Conservation (phyloP, 116 monocot genomes). For the Trichopus zeylanicus region DNA sequence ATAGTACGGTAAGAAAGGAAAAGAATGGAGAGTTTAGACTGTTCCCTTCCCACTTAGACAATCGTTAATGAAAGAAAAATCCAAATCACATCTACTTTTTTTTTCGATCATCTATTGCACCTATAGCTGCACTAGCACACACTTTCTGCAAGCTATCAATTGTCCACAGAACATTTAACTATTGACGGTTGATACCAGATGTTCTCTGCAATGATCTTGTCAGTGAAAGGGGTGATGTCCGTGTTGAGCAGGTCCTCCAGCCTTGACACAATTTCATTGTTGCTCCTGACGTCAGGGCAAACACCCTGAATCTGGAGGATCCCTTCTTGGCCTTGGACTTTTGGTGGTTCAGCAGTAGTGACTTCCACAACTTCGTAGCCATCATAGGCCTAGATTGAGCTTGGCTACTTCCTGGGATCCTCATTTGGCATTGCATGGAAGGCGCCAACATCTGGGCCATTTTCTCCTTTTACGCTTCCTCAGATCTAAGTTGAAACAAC, state of each 20-base stretch:
- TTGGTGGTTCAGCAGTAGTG: constrained; percentile 29
- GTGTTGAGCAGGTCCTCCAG: constrained; percentile 66
- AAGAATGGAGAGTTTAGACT: too few species aligned
- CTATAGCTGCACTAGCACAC: too few species aligned
- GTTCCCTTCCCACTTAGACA: too few species aligned
- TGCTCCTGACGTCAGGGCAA: constrained; percentile 21
- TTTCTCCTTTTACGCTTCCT: constrained; percentile 3
- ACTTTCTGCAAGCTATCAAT: too few species aligned
- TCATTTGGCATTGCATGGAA: constrained; percentile 45
- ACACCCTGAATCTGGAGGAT: constrained; percentile 21
- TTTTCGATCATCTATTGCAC: too few species aligned
- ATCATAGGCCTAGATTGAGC: constrained; percentile 9
- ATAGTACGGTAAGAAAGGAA: too few species aligned
- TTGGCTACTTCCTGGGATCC: constrained; percentile 17
- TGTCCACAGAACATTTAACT: too few species aligned
- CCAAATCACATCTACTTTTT: too few species aligned
- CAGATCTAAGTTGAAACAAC: background rate
- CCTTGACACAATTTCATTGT: constrained; percentile 39
- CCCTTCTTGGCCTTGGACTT: constrained; percentile 21
- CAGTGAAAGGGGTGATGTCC: constrained; percentile 61
- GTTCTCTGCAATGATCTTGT: constrained; percentile 80
- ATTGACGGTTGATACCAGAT: too few species aligned
- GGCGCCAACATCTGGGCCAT: constrained; percentile 61
- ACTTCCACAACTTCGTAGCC: constrained; percentile 27
- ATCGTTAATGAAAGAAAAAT: too few species aligned